These are phyloP conservation scores for Yamadazyma jaroonii DNA, from an alignment of 1,139 yeast genomes.

Conservation along the genomic window DNA sequence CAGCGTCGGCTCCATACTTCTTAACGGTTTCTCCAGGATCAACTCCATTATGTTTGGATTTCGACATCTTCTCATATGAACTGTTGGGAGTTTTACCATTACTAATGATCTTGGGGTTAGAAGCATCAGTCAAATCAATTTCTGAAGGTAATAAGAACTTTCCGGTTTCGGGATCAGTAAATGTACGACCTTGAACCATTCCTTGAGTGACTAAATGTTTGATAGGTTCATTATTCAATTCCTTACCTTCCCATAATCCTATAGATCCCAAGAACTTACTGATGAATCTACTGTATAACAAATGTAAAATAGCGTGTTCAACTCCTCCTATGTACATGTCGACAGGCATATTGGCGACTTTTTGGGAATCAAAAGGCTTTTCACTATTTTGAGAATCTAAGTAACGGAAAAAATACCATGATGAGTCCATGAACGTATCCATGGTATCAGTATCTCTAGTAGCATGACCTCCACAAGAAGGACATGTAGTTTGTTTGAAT, in stretches of 20 bases:
- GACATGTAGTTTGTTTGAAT: constrained; percentile 77
- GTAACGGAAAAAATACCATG: constrained; percentile 92
- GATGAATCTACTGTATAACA: constrained; percentile 80
- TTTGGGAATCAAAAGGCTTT: constrained; percentile 49
- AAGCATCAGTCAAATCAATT: constrained; percentile 34
- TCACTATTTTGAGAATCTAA: constrained; percentile 64
- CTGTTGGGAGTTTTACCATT: constrained; percentile 54
- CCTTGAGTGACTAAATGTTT: constrained; percentile 84
- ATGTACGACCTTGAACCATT: constrained; percentile 95
- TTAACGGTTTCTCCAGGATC: constrained; percentile 78
- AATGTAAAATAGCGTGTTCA: constrained; percentile 92
- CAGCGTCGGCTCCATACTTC: constrained; percentile 91
- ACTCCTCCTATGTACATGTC: constrained; percentile 93
- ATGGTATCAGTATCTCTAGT: constrained; percentile 93
- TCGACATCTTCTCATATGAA: constrained; percentile 90
- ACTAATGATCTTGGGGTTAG: constrained; percentile 42
- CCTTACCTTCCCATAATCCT: constrained; percentile 44
- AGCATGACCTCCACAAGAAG: constrained; percentile 71
- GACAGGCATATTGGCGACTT: constrained; percentile 73
- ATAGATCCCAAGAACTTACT: constrained; percentile 70
- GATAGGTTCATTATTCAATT: constrained; percentile 72
- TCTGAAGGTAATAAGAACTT: constrained; percentile 79
- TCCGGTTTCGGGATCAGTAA: constrained; percentile 66
- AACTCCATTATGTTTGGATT: constrained; percentile 91
- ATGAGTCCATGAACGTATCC: constrained; percentile 98